Percentiles rank a stretch among this genome's conserved stretches.
phyloP scores from a whole-genome alignment of 768 basidiomycete genomes.

The Sarcomyxa edulis region DNA sequence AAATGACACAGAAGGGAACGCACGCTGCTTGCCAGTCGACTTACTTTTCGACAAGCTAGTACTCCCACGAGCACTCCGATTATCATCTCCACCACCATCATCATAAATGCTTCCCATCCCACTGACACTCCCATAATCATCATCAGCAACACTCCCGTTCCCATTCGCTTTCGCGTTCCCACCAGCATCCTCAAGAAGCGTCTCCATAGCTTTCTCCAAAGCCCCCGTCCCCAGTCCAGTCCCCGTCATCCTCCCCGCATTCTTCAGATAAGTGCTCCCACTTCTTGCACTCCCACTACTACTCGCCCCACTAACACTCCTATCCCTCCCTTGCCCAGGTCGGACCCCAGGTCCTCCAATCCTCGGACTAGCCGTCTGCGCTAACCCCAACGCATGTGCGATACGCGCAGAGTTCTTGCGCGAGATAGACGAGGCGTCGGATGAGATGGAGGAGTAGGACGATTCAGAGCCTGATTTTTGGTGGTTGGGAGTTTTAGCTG shows the following conservation, averaged over 20 bases:
- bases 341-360: background rate
- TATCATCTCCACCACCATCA: too few relatives aligned
- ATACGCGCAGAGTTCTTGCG: conserved; percentile 33
- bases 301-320: conserved; percentile 17
- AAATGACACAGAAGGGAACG: too few relatives aligned
- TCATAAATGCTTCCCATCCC: conserved; percentile 2
- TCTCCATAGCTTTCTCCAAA: conserved; percentile 47
- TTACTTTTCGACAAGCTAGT: too few relatives aligned
- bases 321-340: conserved; percentile 15
- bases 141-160: conserved; percentile 6
- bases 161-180: conserved; percentile 15
- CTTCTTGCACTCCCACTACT: conserved; percentile 22
- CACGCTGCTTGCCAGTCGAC: too few relatives aligned
- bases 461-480: too few relatives aligned
- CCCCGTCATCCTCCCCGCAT: conserved; percentile 16
- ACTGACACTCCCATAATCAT: background rate
- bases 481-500: too few relatives aligned
- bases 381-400: conserved; percentile 37
- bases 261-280: conserved; percentile 22
- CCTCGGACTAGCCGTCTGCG: conserved; percentile 15
- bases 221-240: conserved; percentile 16
- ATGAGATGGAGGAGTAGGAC: too few relatives aligned
- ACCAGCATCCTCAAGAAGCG: conserved; percentile 36
- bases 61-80: too few relatives aligned
- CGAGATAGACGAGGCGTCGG: too few relatives aligned